Conservation (phyloP, 805 yeast species). For the Candida gorgasii region DNA sequence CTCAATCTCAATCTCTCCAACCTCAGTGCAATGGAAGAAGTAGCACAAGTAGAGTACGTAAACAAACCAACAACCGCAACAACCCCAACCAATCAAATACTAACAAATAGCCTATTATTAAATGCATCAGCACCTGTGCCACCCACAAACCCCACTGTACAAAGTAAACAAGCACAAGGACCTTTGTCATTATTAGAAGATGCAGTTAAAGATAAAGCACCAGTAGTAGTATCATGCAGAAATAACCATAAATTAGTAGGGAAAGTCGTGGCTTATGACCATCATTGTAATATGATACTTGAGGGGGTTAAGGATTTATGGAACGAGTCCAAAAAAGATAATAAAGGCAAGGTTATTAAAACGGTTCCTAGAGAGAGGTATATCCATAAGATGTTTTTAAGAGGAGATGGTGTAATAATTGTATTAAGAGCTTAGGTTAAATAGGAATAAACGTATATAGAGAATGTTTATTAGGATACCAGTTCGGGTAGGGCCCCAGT, state of each 20-base stretch:
- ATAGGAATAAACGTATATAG: not conserved
- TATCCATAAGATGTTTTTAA: slow-evolving; percentile 81
- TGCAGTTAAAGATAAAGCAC: slow-evolving; percentile 71
- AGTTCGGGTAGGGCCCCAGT: too few relatives aligned
- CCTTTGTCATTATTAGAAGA: slow-evolving; percentile 88
- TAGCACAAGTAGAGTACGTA: slow-evolving; percentile 5
- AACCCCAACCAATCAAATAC: not conserved
- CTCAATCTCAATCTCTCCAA: not conserved
- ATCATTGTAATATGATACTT: slow-evolving; percentile 91
- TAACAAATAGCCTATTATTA: slow-evolving; percentile 2
- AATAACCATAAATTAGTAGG: slow-evolving; percentile 92
- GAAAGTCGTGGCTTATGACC: slow-evolving; percentile 89
- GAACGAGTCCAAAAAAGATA: slow-evolving; percentile 61
- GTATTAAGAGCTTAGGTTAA: slow-evolving; percentile 50
- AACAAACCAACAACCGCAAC: too few relatives aligned
- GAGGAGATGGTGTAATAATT: slow-evolving; percentile 95
- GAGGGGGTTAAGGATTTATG: slow-evolving; percentile 90
- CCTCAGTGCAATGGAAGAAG: slow-evolving; percentile 3
- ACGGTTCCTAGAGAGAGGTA: slow-evolving; percentile 68
- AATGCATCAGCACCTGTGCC: not conserved
- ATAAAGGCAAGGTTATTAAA: slow-evolving; percentile 72
- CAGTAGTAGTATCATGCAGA: slow-evolving; percentile 84
- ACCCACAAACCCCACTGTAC: slow-evolving; percentile 19
- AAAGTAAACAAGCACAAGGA: slow-evolving; percentile 45
- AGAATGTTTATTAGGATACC: too few relatives aligned